phyloP scores from a whole-genome alignment of 805 yeast species.

The Saccharomycopsis synnaedendra region DNA sequence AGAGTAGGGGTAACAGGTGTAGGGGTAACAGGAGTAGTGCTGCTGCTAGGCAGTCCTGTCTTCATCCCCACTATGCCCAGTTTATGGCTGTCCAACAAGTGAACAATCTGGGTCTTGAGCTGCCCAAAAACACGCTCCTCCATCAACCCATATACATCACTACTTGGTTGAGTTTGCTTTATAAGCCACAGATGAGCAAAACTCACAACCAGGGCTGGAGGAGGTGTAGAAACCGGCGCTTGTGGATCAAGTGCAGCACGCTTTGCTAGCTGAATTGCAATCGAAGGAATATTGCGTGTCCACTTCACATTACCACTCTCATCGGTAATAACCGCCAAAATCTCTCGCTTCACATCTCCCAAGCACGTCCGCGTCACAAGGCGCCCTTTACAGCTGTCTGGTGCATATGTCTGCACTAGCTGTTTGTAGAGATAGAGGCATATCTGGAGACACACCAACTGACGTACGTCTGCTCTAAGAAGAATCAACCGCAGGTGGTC shows the following conservation, averaged over 20 bases:
- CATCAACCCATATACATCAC: slow-evolving; percentile 65
- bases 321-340: slow-evolving; percentile 71
- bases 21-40: slow-evolving; percentile 14
- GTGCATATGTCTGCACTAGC: slow-evolving; percentile 31
- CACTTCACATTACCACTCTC: slow-evolving; percentile 82
- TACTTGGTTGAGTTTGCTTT: slow-evolving; percentile 76
- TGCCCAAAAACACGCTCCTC: slow-evolving; percentile 54
- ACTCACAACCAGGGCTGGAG: slow-evolving; percentile 33
- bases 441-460: slow-evolving; percentile 67
- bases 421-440: slow-evolving; percentile 67
- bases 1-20: slow-evolving; percentile 1
- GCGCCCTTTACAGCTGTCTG: slow-evolving; percentile 23
- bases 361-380: slow-evolving; percentile 27
- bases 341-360: slow-evolving; percentile 50
- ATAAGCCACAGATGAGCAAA: slow-evolving; percentile 72
- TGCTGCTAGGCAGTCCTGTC: slow-evolving; percentile 7
- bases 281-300: slow-evolving; percentile 70
- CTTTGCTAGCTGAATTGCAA: slow-evolving; percentile 57
- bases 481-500: slow-evolving; percentile 73
- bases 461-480: slow-evolving; percentile 77
- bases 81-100: slow-evolving; percentile 23
- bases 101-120: slow-evolving; percentile 23
- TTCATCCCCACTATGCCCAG: not conserved
- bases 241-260: slow-evolving; percentile 18
- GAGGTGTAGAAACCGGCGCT: slow-evolving; percentile 22